Conservation (phyloP, 495 filamentous ascomycete species). For the Chaetomium tenue region DNA sequence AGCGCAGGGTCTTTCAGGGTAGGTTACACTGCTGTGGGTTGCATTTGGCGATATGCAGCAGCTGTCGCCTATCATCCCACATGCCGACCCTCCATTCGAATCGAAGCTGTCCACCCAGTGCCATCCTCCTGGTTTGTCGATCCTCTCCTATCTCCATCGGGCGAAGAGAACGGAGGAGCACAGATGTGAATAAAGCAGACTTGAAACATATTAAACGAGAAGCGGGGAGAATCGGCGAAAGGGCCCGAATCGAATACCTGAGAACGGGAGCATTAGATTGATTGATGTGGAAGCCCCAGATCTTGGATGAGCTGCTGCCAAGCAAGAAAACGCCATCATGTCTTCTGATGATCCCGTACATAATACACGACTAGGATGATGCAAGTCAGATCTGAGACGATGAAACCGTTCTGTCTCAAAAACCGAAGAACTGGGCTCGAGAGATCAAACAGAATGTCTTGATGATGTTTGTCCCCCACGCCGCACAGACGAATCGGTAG, state of each 20-base stretch:
- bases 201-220: no score
- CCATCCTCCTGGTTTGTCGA: neutral
- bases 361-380: no score
- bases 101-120: neutral
- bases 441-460: neutral
- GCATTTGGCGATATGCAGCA: slow-evolving; percentile 9
- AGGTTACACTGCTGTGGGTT: slow-evolving; percentile 3
- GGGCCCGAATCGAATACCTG: no score
- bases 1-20: slow-evolving; percentile 10
- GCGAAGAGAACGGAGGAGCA: neutral
- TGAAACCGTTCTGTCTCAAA: neutral
- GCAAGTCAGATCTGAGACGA: neutral
- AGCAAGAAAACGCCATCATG: no score
- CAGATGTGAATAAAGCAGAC: neutral
- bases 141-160: neutral
- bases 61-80: slow-evolving; percentile 10
- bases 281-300: no score
- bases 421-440: neutral
- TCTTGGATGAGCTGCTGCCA: no score
- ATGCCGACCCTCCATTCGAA: slow-evolving; percentile 15
- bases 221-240: no score
- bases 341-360: no score
- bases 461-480: slow-evolving; percentile 7
- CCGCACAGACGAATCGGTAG: slow-evolving; percentile 4
- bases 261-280: no score